Evolutionary conservation across 192 early-diverging fungal genomes (phyloP), one percentile per base, ranked within the genome.

Genomic region (Coemansia sp.): DNA sequence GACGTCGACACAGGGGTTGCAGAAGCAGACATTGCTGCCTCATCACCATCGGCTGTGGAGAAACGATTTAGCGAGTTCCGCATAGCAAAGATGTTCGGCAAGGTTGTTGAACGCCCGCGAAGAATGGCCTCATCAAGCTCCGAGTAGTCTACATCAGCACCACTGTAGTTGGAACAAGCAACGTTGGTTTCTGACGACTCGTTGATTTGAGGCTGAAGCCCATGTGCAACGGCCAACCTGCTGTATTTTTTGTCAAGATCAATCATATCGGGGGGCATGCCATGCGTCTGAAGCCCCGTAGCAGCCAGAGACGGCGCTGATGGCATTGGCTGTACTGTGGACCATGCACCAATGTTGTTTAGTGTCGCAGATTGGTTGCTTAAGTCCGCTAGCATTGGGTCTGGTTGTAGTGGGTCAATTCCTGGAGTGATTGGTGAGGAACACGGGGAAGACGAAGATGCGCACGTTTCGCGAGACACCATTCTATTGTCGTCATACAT

Each of bases 71-170:
- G 42, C 17, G 78, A 59, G 24, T 72, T 75, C 5, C 69, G 70
- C 20, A 57, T 61, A 24, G 72, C 55, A 29, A 81, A 75, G 30
- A 81, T 81, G 36, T 81, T 72, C 19, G 78, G 70, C 27, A 81
- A 64, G 1, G 78, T 81, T 31, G 78, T 81, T 10, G 78, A 81
- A 55, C 78, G 72, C 23, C 72, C 78, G 27, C 78, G 69, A 5
- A 81, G 70, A 51, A 81, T 81, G 7, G 78, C 78, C 55, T 81
- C 78, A 27, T 81, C 78, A n/a, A 81, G 69, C 70, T 66, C 70
- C 0, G 78, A 58, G 39, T 75, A 81, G 61, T 81, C 78, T 29
- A 71, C 42, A 4, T 80, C 68, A 17, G 30, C 52, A n/a, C 24
- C 14, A 9, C 14, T 14, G 27, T 54, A 36, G 23, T 25, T 57